phyloP scores from a whole-genome alignment of 225 moss, liverwort and hornwort genomes.

The Lunularia cruciata region DNA sequence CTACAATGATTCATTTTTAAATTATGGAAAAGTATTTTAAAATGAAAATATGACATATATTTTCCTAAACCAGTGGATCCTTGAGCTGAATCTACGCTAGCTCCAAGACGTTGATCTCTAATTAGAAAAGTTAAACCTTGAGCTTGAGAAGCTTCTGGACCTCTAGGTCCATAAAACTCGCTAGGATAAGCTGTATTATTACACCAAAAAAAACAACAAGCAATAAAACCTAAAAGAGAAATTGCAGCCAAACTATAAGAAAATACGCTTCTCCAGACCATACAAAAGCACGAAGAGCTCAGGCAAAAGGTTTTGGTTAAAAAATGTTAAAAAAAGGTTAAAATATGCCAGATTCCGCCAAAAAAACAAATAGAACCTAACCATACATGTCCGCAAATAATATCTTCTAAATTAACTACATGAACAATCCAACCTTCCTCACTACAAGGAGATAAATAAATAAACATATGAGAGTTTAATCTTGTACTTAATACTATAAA shows the following conservation, averaged over 20 bases:
- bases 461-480: neutral
- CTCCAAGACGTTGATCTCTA: neutral
- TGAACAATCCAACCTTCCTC: neutral
- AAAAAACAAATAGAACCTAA: conserved; percentile 20
- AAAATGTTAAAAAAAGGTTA: too few relatives aligned
- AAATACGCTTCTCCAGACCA: neutral
- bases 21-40: too few relatives aligned
- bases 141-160: conserved; percentile 15
- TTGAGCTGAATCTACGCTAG: conserved; percentile 12
- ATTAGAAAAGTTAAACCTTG: neutral
- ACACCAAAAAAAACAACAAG: conserved; percentile 29
- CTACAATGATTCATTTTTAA: too few relatives aligned
- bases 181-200: conserved; percentile 29
- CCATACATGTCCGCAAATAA: conserved; percentile 12
- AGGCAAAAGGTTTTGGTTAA: neutral
- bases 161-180: conserved; percentile 26
- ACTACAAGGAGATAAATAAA: neutral
- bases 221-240: conserved; percentile 23
- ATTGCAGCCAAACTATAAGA: conserved; percentile 10
- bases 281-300: neutral
- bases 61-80: conserved; percentile 9
- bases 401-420: conserved; percentile 25
- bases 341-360: conserved; percentile 1
- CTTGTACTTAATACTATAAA: conserved; percentile 5
- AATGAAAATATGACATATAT: too few relatives aligned